Evolutionary conservation across 495 filamentous ascomycete genomes (phyloP), one percentile per base, ranked within the genome.

Genomic region (Niebla homalea): DNA sequence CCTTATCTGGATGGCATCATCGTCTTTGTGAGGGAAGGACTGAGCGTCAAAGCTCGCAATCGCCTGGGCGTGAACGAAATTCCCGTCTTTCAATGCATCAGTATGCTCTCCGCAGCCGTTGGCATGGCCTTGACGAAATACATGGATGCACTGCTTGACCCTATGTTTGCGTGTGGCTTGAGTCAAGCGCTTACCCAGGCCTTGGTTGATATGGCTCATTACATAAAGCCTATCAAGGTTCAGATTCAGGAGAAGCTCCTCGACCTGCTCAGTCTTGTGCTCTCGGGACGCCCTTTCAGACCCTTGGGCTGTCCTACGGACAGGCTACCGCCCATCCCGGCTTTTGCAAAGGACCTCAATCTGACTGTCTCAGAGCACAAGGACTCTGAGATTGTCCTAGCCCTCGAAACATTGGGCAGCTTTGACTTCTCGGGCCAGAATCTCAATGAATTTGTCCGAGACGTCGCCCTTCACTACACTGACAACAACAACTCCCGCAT

Each of bases 51-150:
- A 70, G 75, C 79, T 42, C 81, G 87, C 51, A 87, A 83, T 57
- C 84, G 76, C 35, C 56, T 69, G 15, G 70, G 76, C 18, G 74
- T 86, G 36, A 83, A 94, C 37, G 83, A 87, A 62, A 77, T 76
- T n/a, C 93, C 93, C 0, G 93, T 97, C 59, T 99, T 99, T 59
- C 83, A 92, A 59, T 99, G 92, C 65, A 90, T 99, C 61, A 97
- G 92, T 64, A 89, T 93, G 76, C 74, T 99, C 35, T 89, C 92
- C 4, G 79, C 88, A 37, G 92, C 92, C 10, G 90, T 97, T 25
- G 92, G 92, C 20, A 94, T 97, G 69, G 84, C 90, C 1, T 77
- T 99, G 53, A 95, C 85, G 74, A 97, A 95, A 61, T 94, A 96
- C 60, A 94, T 99, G 84, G 88, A 96, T 57, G 85, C 87, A 16